A percentile compares a stretch with the other conserved stretches of the same genome.
phyloP scores from a whole-genome alignment of 2,329 filamentous ascomycete genomes.

The Ophiostoma perfectum region DNA sequence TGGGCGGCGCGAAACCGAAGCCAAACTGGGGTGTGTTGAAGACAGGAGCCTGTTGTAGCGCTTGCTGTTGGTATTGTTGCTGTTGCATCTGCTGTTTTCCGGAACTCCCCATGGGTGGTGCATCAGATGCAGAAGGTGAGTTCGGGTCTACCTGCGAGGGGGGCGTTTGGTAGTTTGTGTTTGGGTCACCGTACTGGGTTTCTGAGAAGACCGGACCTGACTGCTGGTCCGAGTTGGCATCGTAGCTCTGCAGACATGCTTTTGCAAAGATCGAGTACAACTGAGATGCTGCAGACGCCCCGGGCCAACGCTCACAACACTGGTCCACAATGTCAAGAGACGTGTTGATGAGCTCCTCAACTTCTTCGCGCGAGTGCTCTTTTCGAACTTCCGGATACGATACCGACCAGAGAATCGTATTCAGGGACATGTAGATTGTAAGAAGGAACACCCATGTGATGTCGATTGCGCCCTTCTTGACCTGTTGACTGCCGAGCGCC shows the following conservation, averaged over 20 bases:
- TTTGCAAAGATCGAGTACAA: constrained; percentile 81
- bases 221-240: constrained; percentile 47
- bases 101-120: constrained; percentile 30
- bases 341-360: constrained; percentile 66
- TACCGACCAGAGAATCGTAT: constrained; percentile 84
- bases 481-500: constrained; percentile 71
- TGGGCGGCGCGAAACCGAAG: constrained; percentile 52
- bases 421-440: constrained; percentile 84
- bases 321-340: constrained; percentile 74
- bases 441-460: constrained; percentile 92
- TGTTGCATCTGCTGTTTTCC: constrained; percentile 27
- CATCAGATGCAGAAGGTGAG: constrained; percentile 42
- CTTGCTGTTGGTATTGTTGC: constrained; percentile 31
- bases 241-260: constrained; percentile 84
- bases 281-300: constrained; percentile 74
- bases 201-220: constrained; percentile 26
- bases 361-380: constrained; percentile 65
- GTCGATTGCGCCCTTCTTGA: constrained; percentile 69
- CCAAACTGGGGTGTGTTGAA: constrained; percentile 54
- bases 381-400: constrained; percentile 80
- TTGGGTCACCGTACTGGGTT: constrained; percentile 24
- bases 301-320: constrained; percentile 86
- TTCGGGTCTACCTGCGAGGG: constrained; percentile 46
- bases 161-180: constrained; percentile 40
- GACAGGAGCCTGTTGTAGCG: constrained; percentile 34